Evolutionary conservation across 164 flowering plant genomes (phyloP), one percentile per base, ranked within the genome.

Genomic region (Malania oleifera): DNA sequence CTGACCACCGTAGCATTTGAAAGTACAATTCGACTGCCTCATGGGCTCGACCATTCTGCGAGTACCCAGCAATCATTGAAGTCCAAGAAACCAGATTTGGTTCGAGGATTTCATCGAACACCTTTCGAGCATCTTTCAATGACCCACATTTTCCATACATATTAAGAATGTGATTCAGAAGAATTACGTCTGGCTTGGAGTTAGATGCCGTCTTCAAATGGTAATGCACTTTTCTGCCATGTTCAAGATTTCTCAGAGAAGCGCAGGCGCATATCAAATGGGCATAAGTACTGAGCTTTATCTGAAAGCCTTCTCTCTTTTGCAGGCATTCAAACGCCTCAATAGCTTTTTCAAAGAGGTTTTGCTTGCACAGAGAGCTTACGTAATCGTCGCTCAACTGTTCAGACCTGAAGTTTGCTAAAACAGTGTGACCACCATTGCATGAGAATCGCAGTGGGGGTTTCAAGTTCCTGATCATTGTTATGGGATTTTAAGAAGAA

Each of bases 91-190:
- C 88, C 38, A 73, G 64, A 78, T 86, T 82, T 53, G 74, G 53
- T 23, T 70, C 69, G 2, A 55, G 60, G 84, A 86, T 84, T 60
- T 41, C 68, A 47, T 83, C 85, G 31, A 86, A 86, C 31, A 80
- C 74, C 53, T 46, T 66, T 29, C 71, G 61, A 15, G 90, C 95
- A 71, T 81, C 83, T 35, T 44, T 63, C 59, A 70, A 20, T 0
- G 79, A 79, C 34, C 85, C 80, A 48, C 87, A 84, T 73, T 82
- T 84, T 13, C 86, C 90, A 68, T 82, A 82, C 88, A 87, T 84
- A 35, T 77, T 77, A 23, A 87, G 56, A 46, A 84, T 66, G 40
- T 82, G 89, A 45, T 86, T 83, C 28, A 72, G 65, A 31, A 86
- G 73, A 44, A 77, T 60, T 26, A 78, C 45, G 64, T 82, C 81